Base-by-base conservation (phyloP, 495 filamentous ascomycete genomes). In the Amorphotheca resinae region DNA sequence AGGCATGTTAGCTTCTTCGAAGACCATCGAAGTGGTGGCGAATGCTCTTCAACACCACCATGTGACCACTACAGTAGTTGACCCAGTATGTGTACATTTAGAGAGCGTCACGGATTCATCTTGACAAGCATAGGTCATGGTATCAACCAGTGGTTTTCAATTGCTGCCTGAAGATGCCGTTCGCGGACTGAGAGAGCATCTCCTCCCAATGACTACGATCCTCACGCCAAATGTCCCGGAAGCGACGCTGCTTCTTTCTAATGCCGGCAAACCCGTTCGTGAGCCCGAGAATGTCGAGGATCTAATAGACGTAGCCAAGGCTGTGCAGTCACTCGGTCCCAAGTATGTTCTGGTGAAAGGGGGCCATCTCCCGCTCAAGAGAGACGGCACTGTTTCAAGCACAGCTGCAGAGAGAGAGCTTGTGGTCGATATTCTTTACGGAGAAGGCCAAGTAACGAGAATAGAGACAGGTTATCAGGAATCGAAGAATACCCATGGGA, bases 161-260 rank as follows among this genome's bases (percentile, higher is more conserved):
- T 65, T 96, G 25, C 65, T 95, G 6, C 82, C 85, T 1, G 56
- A 73, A 30, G 64, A 73, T 5, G 84, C 89, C 22, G 66, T 95
- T 26, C 48, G 69, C 23, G 69, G 64, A 20, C 59, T 95, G 15
- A 68, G 80, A 41, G 62, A 70, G 20, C 62, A 73, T 26, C 58
- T 96, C 11, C 72, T 96, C n/a, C 83, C 84, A 2, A 55, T 77
- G 35, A 74, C 87, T 0, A 89, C 79, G 1, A 63, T 98, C 37
- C 60, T 95, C 18, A 98, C 91, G 0, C 89, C 91, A 3, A 98
- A 98, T 54, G 72, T 95, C 16, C 87, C 88, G 3, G 91, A 98
- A 63, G 91, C 89, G 1, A 68, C 70, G 32, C 66, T 86, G 2
- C 66, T 98, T 1, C 61, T 95, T 12, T 61, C 75, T 37, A 66